phyloP scores from a whole-genome alignment of 2,329 filamentous ascomycete genomes.

The Sarocladium kiliense region DNA sequence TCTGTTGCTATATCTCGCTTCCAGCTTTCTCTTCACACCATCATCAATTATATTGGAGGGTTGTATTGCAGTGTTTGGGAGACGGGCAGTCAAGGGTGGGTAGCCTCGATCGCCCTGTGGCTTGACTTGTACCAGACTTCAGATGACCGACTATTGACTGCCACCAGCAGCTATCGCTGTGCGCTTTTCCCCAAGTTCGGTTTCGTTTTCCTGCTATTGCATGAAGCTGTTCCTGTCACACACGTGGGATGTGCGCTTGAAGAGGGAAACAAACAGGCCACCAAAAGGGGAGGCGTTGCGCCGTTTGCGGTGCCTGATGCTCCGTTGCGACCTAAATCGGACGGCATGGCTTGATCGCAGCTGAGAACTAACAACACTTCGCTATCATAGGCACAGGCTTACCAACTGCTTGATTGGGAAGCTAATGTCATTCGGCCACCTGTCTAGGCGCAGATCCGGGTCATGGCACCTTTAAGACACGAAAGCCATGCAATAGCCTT shows the following conservation, averaged over 20 bases:
- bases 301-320: not conserved
- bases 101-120: not conserved
- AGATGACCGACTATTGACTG: not conserved
- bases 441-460: not conserved
- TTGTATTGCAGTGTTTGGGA: not conserved
- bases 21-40: not conserved
- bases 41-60: not conserved
- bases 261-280: not conserved
- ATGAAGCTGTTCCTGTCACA: not conserved
- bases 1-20: not conserved
- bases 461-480: not conserved
- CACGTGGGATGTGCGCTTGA: not conserved
- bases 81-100: not conserved
- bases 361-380: not conserved
- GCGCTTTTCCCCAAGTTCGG: not conserved
- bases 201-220: not conserved
- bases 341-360: not conserved
- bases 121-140: not conserved
- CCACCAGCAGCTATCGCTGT: not conserved
- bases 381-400: not conserved
- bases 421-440: not conserved
- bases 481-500: no score
- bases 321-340: constrained; percentile 2
- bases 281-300: not conserved
- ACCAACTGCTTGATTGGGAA: not conserved